Base-by-base conservation (phyloP, 192 early-diverging fungal species). In the Rhizoclosmatium globosum region DNA sequence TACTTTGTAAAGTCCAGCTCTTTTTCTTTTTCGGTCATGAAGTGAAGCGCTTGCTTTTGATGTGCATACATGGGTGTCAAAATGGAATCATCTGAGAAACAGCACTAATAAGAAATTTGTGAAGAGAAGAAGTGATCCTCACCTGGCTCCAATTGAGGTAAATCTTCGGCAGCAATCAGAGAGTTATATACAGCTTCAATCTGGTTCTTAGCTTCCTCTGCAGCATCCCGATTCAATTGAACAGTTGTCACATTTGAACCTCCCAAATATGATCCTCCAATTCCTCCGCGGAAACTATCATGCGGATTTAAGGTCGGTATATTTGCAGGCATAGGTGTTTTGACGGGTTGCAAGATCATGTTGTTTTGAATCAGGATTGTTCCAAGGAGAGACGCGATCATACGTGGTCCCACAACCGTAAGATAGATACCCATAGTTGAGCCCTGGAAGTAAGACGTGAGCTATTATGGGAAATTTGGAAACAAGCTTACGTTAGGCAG, bases 11-110 rank as follows among this genome's bases (percentile, higher is more conserved):
- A 91, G 64, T 92, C 88, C 13, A 90, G 88, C 39, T 83, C 82
- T 41, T 89, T 90, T 79, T 96, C 95, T 21, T 93, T 88, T 69
- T 93, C 84, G 47, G 89, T 67, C 88, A 96, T 91, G 77, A 94
- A 96, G 76, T 89, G 87, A 4, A 96, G 87, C 2, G 93, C 95
- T 80, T 96, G 95, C 69, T 91, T 92, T 71, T 96, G 95, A 81
- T 96, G 93, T 68, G 89, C 83, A 64, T 92, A 92, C 85, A 96
- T 79, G n/a, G 68, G 76, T 1, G 95, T 87, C 19, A 72, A 48
- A 13, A 91, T 50, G 2, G 64, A n/a, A 39, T 41, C 44, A 74
- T 87, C 85, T 83, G 53, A 13, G 4, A 59, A 80, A 61, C 7
- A 39, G 15, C 47, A 59, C n/a, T n/a, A n/a, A n/a, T 31, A 19